These are phyloP conservation scores for Arthrinium puccinioides DNA, from an alignment of 2,329 filamentous ascomycete species.

Conservation along the genomic window DNA sequence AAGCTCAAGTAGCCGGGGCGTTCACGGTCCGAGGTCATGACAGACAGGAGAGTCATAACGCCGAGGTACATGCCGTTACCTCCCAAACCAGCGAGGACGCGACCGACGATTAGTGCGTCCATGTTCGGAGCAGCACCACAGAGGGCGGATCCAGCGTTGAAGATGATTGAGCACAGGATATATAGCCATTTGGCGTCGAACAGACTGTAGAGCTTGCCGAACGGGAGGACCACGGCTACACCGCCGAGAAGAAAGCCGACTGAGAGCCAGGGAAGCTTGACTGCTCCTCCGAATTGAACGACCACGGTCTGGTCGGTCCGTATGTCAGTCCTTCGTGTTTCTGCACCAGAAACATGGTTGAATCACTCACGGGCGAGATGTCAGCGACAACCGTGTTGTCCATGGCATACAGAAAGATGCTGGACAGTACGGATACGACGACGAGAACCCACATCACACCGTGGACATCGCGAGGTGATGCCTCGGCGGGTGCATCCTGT, in stretches of 20 bases:
- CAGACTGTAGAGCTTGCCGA: slow-evolving; percentile 25
- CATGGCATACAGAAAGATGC: slow-evolving; percentile 24
- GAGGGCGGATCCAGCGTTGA: slow-evolving; percentile 21
- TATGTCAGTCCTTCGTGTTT: too few species aligned
- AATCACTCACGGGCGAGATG: slow-evolving; percentile 24
- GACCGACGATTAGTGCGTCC: slow-evolving; percentile 40
- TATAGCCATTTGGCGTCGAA: slow-evolving; percentile 35
- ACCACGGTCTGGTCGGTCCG: slow-evolving; percentile 23
- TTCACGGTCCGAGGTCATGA: slow-evolving; percentile 15
- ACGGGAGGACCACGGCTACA: slow-evolving; percentile 25
- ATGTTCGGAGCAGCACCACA: slow-evolving; percentile 37
- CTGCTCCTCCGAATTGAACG: slow-evolving; percentile 22
- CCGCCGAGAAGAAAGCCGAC: slow-evolving; percentile 28
- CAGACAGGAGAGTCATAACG: slow-evolving; percentile 13
- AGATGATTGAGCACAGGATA: slow-evolving; percentile 9
- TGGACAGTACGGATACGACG: not conserved
- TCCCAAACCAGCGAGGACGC: slow-evolving; percentile 35
- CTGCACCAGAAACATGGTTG: not conserved
- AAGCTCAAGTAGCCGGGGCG: slow-evolving; percentile 15
- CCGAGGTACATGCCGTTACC: slow-evolving; percentile 36
- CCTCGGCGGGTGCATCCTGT: not conserved
- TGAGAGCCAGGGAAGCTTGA: slow-evolving; percentile 30
- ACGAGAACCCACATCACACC: not conserved
- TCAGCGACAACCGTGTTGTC: slow-evolving; percentile 38
- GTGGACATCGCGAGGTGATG: not conserved